phyloP scores from a whole-genome alignment of 1,284 basidiomycete species.

The Veloboletus limbatus region DNA sequence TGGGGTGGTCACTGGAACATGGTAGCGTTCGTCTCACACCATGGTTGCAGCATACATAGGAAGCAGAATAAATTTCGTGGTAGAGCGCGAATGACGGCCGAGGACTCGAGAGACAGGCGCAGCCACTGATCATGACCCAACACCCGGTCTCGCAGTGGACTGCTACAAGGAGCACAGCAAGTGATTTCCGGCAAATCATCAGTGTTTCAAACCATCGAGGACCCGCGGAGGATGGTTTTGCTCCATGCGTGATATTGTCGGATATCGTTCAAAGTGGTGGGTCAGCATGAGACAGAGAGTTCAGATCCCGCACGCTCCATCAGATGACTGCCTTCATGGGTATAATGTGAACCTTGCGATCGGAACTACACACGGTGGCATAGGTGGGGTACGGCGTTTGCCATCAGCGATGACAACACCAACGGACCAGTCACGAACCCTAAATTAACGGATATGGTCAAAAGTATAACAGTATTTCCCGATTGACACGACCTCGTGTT shows the following conservation, averaged over 20 bases:
- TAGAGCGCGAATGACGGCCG: not conserved
- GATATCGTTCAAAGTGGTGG: not conserved
- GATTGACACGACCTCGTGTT: constrained; percentile 26
- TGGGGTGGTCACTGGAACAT: not conserved
- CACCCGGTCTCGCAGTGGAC: not conserved
- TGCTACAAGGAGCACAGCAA: not conserved
- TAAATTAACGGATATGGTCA: constrained; percentile 34
- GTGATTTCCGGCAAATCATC: constrained; percentile 11
- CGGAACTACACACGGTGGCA: constrained; percentile 12
- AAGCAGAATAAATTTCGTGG: not conserved
- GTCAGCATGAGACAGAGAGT: constrained; percentile 8
- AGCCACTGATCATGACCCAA: not conserved
- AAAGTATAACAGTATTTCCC: constrained; percentile 24
- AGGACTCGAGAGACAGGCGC: constrained; percentile 1
- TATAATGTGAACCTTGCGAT: constrained; percentile 13
- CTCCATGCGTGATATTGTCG: constrained; percentile 7
- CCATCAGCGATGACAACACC: constrained; percentile 23
- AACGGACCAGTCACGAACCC: constrained; percentile 24
- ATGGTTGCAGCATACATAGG: not conserved
- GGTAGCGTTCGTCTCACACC: not conserved
- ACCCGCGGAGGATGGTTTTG: constrained; percentile 24
- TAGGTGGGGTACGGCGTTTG: constrained; percentile 25
- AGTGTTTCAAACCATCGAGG: constrained; percentile 21
- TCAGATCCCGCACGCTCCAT: constrained; percentile 21
- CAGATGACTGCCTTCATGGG: constrained; percentile 20